These are phyloP conservation scores for Amanita phalloides DNA, from an alignment of 768 basidiomycete genomes.

Conservation along the genomic window DNA sequence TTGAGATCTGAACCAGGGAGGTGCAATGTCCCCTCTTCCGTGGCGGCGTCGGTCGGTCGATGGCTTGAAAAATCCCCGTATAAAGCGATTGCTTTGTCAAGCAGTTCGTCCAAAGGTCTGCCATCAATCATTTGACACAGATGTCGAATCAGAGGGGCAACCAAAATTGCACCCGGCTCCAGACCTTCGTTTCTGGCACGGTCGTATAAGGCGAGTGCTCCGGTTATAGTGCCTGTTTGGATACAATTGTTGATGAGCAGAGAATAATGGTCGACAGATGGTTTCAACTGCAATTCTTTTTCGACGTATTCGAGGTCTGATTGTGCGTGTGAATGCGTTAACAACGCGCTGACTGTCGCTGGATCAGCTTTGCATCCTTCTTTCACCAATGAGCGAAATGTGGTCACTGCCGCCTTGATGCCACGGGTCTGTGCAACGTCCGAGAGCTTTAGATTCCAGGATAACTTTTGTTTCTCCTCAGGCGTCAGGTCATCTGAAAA, in stretches of 20 bases:
- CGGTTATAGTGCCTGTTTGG: constrained; percentile 21
- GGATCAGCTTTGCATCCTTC: constrained; percentile 20
- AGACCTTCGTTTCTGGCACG: constrained; percentile 32
- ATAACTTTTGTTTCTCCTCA: constrained; percentile 8
- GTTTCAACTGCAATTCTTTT: constrained; percentile 25
- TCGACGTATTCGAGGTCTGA: constrained; percentile 33
- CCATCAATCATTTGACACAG: constrained; percentile 31
- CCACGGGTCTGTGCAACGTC: constrained; percentile 1
- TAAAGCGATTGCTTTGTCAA: constrained; percentile 45
- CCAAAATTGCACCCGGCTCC: constrained; percentile 35
- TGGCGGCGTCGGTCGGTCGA: constrained; percentile 15
- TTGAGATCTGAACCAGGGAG: constrained; percentile 33
- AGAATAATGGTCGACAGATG: constrained; percentile 39
- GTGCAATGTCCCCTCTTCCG: constrained; percentile 11
- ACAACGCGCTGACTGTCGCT: constrained; percentile 26
- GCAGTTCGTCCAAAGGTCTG: constrained; percentile 24
- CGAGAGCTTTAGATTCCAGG: constrained; percentile 10
- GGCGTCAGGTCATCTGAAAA: constrained; percentile 13
- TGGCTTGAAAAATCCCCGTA: constrained; percentile 35
- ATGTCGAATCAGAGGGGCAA: constrained; percentile 42
- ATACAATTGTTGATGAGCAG: constrained; percentile 42
- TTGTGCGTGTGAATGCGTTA: constrained; percentile 28
- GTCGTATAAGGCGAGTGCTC: constrained; percentile 41
- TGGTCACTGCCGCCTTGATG: constrained; percentile 17
- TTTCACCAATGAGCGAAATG: constrained; percentile 21